Base-by-base conservation (phyloP, 1,284 basidiomycete species). In the Cryptococcus neoformans region DNA sequence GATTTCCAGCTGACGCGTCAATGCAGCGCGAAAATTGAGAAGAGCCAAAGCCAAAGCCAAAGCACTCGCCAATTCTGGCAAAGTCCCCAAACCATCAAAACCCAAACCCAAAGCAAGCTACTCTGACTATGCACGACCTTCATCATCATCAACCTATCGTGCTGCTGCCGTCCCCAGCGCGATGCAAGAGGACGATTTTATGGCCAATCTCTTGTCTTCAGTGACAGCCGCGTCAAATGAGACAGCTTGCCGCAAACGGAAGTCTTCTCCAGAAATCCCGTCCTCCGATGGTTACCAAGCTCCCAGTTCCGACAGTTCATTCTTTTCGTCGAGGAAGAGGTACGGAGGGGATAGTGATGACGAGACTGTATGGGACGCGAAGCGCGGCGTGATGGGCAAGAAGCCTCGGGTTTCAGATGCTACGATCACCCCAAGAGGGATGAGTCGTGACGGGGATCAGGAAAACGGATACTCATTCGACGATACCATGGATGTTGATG, bases 151-250 rank as follows among this genome's bases (percentile, higher is more conserved):
- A 16, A 21, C 45, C 12, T 47, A 47, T 28, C 45, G 45, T 9
- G 65, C 73, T 12, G 78, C 81, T 3, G 78, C 81, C 21, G 21
- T 21, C 21, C 21, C 87, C 88, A 81, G 0, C 83, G 87, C 8
- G 86, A 88, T 4, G 85, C 81, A 91, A 67, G 93, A 94, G 72
- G 81, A 84, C 44, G 90, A 92, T 67, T 91, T 97, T 65, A 88
- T 97, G 89, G 83, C 84, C 0, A 83, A 82, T 16, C 77, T 97
- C 0, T 76, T 96, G 11, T 71, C 72, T n/a, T 60, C 67, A 7
- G 72, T 78, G 35, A 63, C 69, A 1, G 65, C 72, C 9, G 58
- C 68, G 8, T 50, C 69, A 2, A 55, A 78, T 74, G 54, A 57
- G 6, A 39, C 53, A 4, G 47, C 62, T 21, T 78, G 83, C 10